Evolutionary conservation across 2,329 filamentous ascomycete genomes (phyloP), one percentile per base, ranked within the genome.

Genomic region (Cladorrhinum sp.): DNA sequence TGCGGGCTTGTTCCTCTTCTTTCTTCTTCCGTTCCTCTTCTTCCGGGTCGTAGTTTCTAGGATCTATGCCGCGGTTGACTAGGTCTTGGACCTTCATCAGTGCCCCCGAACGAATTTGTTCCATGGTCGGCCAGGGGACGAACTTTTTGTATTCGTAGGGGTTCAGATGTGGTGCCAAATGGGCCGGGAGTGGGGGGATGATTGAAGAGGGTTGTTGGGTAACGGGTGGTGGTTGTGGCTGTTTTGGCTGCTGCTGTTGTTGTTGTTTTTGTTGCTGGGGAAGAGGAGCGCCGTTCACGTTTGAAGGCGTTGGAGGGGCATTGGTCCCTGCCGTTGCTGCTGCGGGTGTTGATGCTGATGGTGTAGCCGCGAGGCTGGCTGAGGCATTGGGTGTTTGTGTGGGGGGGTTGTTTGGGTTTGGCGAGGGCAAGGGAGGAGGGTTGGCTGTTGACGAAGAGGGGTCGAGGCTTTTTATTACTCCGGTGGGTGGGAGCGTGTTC

Each of bases 91-190:
- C 82, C 8, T 79, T 77, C 0, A 86, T 87, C 48, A 96, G 78
- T 1, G 86, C 86, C 36, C 91, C 90, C 16, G 78, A 77, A 30
- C 85, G 82, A 64, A 95, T 90, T 62, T 86, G 82, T 30, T 88
- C 84, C 64, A 91, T 86, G 26, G 79, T 79, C 0, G 91, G 91
- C 91, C 91, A 96, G 0, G 91, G 91, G 52, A 86, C 81, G 76
- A 92, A 96, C n/a, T 78, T 70, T 39, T 82, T 77, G 9, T 82
- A 80, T 8, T 80, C 80, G 18, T 81, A 73, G 0, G 85, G 82
- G 68, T 89, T 86, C 51, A 85, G 71, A 65, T 79, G 80, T 57
- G 77, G 76, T 56, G 74, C 76, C 62, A 83, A 75, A 57, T 76
- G 73, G 30, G 79, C 76, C 1, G 83, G 83, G 1, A 86, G 76